Percentiles rank a stretch among this genome's conserved stretches.
Evolutionary conservation across 2,329 filamentous ascomycete species (phyloP).

Genomic region (Colletotrichum noveboracense): DNA sequence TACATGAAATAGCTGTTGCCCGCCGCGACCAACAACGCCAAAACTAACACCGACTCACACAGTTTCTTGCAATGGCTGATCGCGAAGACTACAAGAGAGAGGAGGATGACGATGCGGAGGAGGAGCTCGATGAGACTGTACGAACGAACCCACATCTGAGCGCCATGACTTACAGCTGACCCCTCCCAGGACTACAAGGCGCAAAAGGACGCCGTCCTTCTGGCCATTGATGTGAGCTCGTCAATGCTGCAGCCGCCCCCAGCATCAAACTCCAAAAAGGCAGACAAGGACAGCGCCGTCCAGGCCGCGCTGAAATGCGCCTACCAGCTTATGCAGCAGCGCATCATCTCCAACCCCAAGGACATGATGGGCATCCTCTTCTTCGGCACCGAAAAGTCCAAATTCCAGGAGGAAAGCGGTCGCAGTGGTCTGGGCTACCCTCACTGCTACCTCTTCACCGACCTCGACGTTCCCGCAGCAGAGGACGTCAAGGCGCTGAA

Average conservation of each 20-base stretch:
- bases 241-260: slow-evolving; percentile 81
- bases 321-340: slow-evolving; percentile 95
- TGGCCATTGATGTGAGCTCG: slow-evolving; percentile 89
- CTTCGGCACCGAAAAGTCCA: slow-evolving; percentile 87
- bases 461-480: slow-evolving; percentile 86
- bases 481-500: slow-evolving; percentile 84
- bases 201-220: slow-evolving; percentile 96
- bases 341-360: slow-evolving; percentile 94
- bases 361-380: slow-evolving; percentile 97
- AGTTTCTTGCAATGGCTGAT: slow-evolving; percentile 35
- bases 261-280: slow-evolving; percentile 72
- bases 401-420: slow-evolving; percentile 72
- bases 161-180: slow-evolving; percentile 11
- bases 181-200: slow-evolving; percentile 77
- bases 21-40: neutral
- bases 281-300: slow-evolving; percentile 77
- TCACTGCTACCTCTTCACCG: slow-evolving; percentile 89
- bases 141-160: slow-evolving; percentile 20
- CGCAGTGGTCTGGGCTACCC: slow-evolving; percentile 73
- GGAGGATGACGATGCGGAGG: slow-evolving; percentile 69
- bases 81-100: slow-evolving; percentile 51
- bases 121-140: slow-evolving; percentile 67
- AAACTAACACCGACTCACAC: neutral
- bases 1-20: neutral
- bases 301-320: slow-evolving; percentile 91